Base-by-base conservation (phyloP, 306 rosid genomes). In the Pachyrhizus erosus region DNA sequence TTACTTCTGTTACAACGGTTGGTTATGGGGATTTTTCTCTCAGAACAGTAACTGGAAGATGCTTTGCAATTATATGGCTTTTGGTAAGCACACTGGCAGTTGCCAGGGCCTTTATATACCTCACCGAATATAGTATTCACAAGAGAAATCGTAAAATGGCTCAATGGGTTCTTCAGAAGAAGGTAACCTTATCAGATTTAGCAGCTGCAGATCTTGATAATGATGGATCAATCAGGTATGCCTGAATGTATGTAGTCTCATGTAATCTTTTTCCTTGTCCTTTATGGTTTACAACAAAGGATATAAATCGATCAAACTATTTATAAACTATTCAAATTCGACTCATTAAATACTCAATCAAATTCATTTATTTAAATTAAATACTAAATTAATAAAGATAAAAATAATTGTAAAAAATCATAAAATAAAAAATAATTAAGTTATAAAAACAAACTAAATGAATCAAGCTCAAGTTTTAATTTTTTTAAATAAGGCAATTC, bases 141-240 rank as follows among this genome's bases (percentile, higher is more conserved):
- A 90, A 88, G 84, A 87, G 94, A 75, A 90, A 89, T 60, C 90
- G 98, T 0, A 65, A 61, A 18, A 78, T 86, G 31, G 93, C 93
- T 0, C 74, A 85, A 61, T 75, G 87, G 93, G 71, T 93, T 84
- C 97, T 93, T 39, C 87, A 88, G n/a, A 90, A 88, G 90, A 90
- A 93, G 82, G 86, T 93, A 31, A 89, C 89, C 10, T 52, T 90
- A 1, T 80, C 92, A 9, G 94, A 93, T 83, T 88, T 90, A 46
- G 72, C 86, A 0, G 93, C 94, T 55, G 97, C 93, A 55, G 97
- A 93, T 76, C 87, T 93, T 29, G 90, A 93, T 73, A 85, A 93
- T 51, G 91, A 93, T 55, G 98, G 98, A 71, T 84, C 89, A 75
- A 88, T 93, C 85, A 91, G 97, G 98, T 93, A 90, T 74, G 85